These are phyloP conservation scores for Rhizoclosmatium sp. DNA, from an alignment of 192 early-diverging fungal species.

Conservation along the genomic window DNA sequence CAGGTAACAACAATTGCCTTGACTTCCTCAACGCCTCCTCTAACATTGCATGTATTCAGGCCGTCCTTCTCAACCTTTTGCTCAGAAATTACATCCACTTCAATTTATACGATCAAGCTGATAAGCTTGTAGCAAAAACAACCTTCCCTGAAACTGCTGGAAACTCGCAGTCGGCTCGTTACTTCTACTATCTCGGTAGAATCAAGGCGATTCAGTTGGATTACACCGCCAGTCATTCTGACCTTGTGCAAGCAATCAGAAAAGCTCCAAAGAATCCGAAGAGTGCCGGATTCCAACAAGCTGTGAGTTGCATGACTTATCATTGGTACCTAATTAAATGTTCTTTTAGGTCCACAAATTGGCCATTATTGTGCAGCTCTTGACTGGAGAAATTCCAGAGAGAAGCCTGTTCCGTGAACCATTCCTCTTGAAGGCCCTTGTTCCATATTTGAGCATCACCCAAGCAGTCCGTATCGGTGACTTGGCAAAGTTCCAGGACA, in stretches of 20 bases:
- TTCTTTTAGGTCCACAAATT: slow-evolving; percentile 84
- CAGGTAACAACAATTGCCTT: slow-evolving; percentile 57
- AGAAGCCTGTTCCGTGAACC: slow-evolving; percentile 91
- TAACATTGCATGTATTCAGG: slow-evolving; percentile 50
- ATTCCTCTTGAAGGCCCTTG: slow-evolving; percentile 80
- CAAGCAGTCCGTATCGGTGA: slow-evolving; percentile 98
- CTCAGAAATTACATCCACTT: slow-evolving; percentile 92
- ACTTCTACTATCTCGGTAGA: slow-evolving; percentile 93
- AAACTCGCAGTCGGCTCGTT: slow-evolving; percentile 93
- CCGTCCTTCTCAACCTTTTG: slow-evolving; percentile 88
- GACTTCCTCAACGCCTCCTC: neutral
- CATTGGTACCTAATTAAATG: neutral
- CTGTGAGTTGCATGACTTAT: slow-evolving; percentile 56
- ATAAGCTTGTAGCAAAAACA: slow-evolving; percentile 93
- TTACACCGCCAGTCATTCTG: slow-evolving; percentile 89
- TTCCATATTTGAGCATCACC: slow-evolving; percentile 94
- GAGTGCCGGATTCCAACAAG: slow-evolving; percentile 95
- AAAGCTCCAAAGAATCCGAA: slow-evolving; percentile 87
- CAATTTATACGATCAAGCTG: slow-evolving; percentile 98
- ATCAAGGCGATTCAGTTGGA: slow-evolving; percentile 99
- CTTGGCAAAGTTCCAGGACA: slow-evolving; percentile 91
- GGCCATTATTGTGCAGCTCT: slow-evolving; percentile 94
- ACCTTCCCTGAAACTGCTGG: slow-evolving; percentile 87
- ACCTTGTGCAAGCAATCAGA: slow-evolving; percentile 91
- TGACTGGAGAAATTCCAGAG: slow-evolving; percentile 99